Evolutionary conservation across 2,329 filamentous ascomycete genomes (phyloP).

Genomic region (Colletotrichum chlorophyti): DNA sequence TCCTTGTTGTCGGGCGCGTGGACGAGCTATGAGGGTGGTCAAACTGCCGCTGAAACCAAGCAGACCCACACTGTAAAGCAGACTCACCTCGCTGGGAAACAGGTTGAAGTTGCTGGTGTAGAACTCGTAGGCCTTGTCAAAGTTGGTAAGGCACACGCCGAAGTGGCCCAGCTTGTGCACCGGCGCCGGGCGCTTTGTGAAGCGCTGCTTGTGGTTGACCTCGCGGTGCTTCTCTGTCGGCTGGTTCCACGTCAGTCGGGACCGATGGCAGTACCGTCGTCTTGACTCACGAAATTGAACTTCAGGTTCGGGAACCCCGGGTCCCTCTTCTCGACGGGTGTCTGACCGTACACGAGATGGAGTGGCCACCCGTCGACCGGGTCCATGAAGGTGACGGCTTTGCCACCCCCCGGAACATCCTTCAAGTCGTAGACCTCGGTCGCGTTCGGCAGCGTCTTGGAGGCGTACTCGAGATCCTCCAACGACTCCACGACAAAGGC

Average conservation of each 20-base stretch:
- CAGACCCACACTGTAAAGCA: neutral
- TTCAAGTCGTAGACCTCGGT: conserved; percentile 53
- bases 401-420: conserved; percentile 61
- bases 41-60: neutral
- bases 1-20: conserved; percentile 26
- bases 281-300: conserved; percentile 50
- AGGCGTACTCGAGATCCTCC: conserved; percentile 60
- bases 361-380: conserved; percentile 63
- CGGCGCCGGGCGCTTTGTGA: conserved; percentile 52
- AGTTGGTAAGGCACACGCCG: conserved; percentile 60
- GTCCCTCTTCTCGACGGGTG: conserved; percentile 40
- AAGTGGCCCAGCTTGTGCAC: conserved; percentile 63
- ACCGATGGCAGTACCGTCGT: neutral
- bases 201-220: conserved; percentile 55
- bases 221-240: conserved; percentile 49
- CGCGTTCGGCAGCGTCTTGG: conserved; percentile 52
- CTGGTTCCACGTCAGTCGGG: conserved; percentile 30
- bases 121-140: conserved; percentile 55
- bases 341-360: conserved; percentile 64
- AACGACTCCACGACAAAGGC: conserved; percentile 64
- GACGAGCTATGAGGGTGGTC: conserved; percentile 24
- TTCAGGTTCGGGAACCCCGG: conserved; percentile 48
- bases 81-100: conserved; percentile 52
- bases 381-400: conserved; percentile 58
- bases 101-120: conserved; percentile 59